Evolutionary conservation across 2,329 filamentous ascomycete species (phyloP), one percentile per base, ranked within the genome.

Genomic region (Talaromyces verruculosus): DNA sequence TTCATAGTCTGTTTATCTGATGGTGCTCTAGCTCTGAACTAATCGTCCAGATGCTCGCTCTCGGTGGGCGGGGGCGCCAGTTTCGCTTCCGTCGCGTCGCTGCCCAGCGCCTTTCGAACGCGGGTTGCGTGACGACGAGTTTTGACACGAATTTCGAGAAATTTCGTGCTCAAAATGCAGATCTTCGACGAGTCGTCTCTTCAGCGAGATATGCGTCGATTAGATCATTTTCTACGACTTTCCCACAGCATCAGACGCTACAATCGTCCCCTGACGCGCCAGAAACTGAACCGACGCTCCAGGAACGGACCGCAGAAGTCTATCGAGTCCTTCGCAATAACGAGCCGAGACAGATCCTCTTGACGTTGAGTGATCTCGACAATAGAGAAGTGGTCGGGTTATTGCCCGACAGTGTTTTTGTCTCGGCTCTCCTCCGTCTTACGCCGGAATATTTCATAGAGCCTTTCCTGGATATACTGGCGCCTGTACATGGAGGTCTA

Each of bases 371-470:
- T 11, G 71, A 78, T 55, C 73, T 25, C 74, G 61, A 70, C 51
- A 77, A 74, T 67, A 68, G 68, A 19, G 62, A 69, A 11, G 60
- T 76, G 22, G 69, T 79, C 59, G 70, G 73, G 63, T 71, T 70
- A 5, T 73, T 92, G 25, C 82, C 88, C 0, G 75, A 81, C 1
- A 79, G 83, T 1, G 83, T 83, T 0, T 88, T 92, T 71, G 86
- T 87, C 1, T 87, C 90, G 68, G 83, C 90, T 10, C 74, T 93
- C 35, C 83, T 84, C 39, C 81, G 83, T 5, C 76, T 93, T 8
- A 87, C 91, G 65, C 89, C 90, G 0, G 71, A 76, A 28, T 75
- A 84, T 68, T 83, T 85, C 67, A 69, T 86, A 47, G 75, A 78
- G 28, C 78, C 79, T 1, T 80, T 82, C 69, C 77, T 84, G 4